Base-by-base conservation (phyloP, 164 flowering plant species). In the Nelumbo lutea region DNA sequence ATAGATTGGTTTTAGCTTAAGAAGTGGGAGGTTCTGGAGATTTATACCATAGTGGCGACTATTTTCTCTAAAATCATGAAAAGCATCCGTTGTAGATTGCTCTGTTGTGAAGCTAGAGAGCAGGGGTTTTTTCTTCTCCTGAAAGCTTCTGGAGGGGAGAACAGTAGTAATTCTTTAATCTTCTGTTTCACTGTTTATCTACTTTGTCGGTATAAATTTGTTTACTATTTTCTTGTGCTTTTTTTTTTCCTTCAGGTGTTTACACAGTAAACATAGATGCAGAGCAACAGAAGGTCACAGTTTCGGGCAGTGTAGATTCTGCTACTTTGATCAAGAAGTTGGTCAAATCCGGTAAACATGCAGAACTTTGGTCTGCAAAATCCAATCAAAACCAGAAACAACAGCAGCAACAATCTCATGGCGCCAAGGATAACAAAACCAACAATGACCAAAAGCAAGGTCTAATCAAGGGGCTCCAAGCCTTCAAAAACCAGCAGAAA, bases 201-300 rank as follows among this genome's bases (percentile, higher is more conserved):
- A 41, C 53, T 9, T 52, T 1, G 2, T 7, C 40, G 9, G 51
- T 40, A n/a, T n/a, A 40, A 3, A 41, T 71, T 52, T 46, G 9
- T 43, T 48, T 61, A 41, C 15, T 46, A 0, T 42, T 56, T 9
- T 47, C 44, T 9, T 8, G 14, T 27, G 2, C 42, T 48, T 44
- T 45, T 45, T 27, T 8, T 41, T 42, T 72, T 41, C 53, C 56
- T 70, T n/a, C 75, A 91, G 97, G 96, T 47, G 97, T 91, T 46
- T 88, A 81, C 73, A 76, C 76, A 58, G 89, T 88, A 13, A 81
- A 40, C 66, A 79, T 91, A 70, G 97, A 88, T 76, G 81, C 85
- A 60, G 96, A 91, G 15, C 88, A 88, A 64, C 89, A 84, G 68
- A 86, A 79, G 71, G 97, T 91, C 15, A 86, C 88, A 10, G 89